phyloP scores from a whole-genome alignment of 2,329 filamentous ascomycete genomes.

The Exophiala xenobiotica region DNA sequence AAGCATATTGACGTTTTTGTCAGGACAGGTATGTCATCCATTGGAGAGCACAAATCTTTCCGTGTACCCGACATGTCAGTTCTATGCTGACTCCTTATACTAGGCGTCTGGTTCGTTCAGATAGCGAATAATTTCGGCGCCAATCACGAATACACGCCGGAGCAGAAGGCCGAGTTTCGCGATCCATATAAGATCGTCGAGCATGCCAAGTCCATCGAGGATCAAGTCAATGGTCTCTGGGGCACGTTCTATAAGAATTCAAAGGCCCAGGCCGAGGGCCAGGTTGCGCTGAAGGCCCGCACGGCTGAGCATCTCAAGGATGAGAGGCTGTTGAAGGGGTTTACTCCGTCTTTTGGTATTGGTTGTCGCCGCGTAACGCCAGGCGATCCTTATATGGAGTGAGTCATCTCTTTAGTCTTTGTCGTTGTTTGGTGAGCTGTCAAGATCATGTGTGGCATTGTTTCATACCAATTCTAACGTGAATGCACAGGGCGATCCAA shows the following conservation, averaged over 20 bases:
- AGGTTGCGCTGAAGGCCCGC: slow-evolving; percentile 41
- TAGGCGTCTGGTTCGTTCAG: slow-evolving; percentile 38
- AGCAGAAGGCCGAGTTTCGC: slow-evolving; percentile 42
- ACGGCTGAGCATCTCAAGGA: slow-evolving; percentile 56
- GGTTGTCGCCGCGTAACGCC: slow-evolving; percentile 50
- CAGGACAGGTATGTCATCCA: slow-evolving; percentile 37
- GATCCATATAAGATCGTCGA: slow-evolving; percentile 44
- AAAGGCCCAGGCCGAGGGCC: slow-evolving; percentile 41
- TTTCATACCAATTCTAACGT: slow-evolving; percentile 3
- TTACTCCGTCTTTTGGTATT: slow-evolving; percentile 47
- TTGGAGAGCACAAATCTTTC: no score
- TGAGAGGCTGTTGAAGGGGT: slow-evolving; percentile 48
- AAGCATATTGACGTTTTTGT: slow-evolving; percentile 51
- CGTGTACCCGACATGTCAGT: no score
- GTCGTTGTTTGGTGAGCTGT: background rate
- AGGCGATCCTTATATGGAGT: slow-evolving; percentile 52
- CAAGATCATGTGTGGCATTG: background rate
- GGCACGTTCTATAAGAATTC: slow-evolving; percentile 46
- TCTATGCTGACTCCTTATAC: background rate
- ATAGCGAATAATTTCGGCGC: slow-evolving; percentile 48
- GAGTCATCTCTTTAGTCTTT: background rate
- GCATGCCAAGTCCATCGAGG: slow-evolving; percentile 48
- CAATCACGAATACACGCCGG: slow-evolving; percentile 46
- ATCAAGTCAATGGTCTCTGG: slow-evolving; percentile 50
- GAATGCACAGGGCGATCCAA: slow-evolving; percentile 42